phyloP scores from a whole-genome alignment of 495 filamentous ascomycete species.

The Melanomma pulvis-pyrius region DNA sequence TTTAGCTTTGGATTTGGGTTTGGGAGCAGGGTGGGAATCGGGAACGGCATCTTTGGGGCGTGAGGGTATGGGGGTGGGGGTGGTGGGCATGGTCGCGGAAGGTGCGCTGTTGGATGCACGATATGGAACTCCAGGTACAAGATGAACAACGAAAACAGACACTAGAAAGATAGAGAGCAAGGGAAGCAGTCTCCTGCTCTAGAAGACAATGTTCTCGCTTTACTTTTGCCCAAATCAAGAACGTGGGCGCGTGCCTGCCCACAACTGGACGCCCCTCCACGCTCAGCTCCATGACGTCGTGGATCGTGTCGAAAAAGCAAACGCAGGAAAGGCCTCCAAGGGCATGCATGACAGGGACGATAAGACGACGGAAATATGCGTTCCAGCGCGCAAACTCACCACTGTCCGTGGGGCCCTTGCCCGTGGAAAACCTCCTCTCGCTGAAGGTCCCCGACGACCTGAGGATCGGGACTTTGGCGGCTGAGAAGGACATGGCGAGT shows the following conservation, averaged over 20 bases:
- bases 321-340: too few species aligned
- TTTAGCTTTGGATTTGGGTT: neutral
- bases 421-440: conserved; percentile 37
- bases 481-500: conserved; percentile 36
- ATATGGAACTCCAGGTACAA: neutral
- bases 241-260: neutral
- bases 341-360: neutral
- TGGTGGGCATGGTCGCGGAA: too few species aligned
- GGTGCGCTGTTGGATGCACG: neutral
- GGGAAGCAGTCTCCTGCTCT: neutral
- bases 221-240: neutral
- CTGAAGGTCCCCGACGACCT: conserved; percentile 24
- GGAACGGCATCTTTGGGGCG: too few species aligned
- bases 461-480: conserved; percentile 13
- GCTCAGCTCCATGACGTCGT: neutral
- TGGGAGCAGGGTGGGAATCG: neutral
- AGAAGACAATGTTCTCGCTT: neutral
- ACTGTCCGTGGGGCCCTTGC: conserved; percentile 38
- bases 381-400: conserved; percentile 25
- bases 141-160: neutral
- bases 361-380: neutral
- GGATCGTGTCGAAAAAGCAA: neutral
- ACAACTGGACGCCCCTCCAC: neutral
- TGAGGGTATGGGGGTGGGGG: neutral
- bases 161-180: too few species aligned